Conservation (phyloP, 257 asterid species). For the Sherardia arvensis region DNA sequence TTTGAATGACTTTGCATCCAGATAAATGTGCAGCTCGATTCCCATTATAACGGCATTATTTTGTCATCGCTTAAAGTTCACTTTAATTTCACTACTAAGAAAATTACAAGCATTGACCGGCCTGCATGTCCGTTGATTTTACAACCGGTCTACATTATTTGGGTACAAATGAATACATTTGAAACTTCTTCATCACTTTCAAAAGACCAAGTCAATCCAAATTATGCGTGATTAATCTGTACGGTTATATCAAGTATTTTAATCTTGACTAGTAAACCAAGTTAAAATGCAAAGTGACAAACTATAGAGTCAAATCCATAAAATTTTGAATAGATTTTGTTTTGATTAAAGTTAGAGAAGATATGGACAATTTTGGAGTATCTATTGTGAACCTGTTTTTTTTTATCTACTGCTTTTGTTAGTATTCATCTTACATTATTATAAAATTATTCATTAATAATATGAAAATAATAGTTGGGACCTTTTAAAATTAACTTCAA, state of each 20-base stretch:
- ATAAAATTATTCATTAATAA: not conserved
- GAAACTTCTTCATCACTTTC: not conserved
- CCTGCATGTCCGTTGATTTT: not conserved
- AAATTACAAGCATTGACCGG: not conserved
- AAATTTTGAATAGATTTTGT: not conserved
- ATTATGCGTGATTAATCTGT: not conserved
- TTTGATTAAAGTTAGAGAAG: not conserved
- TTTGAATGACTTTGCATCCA: not conserved
- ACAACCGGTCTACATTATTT: not conserved
- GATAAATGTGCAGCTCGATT: not conserved
- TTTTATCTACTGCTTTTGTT: not conserved
- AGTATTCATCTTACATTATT: not conserved
- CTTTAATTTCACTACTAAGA: not conserved
- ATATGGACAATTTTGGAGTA: not conserved
- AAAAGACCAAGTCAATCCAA: not conserved
- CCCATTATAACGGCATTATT: not conserved
- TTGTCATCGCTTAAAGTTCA: not conserved
- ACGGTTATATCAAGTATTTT: not conserved
- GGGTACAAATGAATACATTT: not conserved
- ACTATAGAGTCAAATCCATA: not conserved
- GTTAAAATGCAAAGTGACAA: not conserved
- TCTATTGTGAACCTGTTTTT: not conserved
- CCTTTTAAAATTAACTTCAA: not conserved
- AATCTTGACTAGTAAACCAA: not conserved
- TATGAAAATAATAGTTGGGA: not conserved